Evolutionary conservation across 768 basidiomycete genomes (phyloP).

Genomic region (Leccinum subgranulosum): DNA sequence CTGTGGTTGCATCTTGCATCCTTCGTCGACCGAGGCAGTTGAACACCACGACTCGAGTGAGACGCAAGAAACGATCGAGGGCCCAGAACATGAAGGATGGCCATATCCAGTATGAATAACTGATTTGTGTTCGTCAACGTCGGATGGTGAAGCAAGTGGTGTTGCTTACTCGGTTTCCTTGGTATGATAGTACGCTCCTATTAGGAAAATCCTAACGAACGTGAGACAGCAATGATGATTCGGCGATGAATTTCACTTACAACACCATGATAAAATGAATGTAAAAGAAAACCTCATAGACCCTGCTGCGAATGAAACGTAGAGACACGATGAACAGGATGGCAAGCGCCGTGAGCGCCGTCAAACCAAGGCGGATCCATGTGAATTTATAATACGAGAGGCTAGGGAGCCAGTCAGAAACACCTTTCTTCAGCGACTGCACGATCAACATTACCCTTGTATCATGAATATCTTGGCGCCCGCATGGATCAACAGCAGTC

Average conservation of each 20-base stretch:
- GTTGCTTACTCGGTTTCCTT: slow-evolving; percentile 14
- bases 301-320: slow-evolving; percentile 42
- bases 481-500: slow-evolving; percentile 49
- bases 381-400: background rate
- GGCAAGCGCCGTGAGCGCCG: slow-evolving; percentile 38
- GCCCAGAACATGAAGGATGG: slow-evolving; percentile 32
- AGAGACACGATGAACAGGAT: slow-evolving; percentile 47
- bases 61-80: slow-evolving; percentile 49
- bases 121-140: background rate
- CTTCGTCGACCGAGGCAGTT: slow-evolving; percentile 36
- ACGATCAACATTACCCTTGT: slow-evolving; percentile 2
- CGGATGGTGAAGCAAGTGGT: background rate
- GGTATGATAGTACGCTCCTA: slow-evolving; percentile 43
- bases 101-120: slow-evolving; percentile 29
- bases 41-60: slow-evolving; percentile 40
- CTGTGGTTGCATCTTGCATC: slow-evolving; percentile 37
- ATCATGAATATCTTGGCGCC: slow-evolving; percentile 16
- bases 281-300: slow-evolving; percentile 53
- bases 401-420: slow-evolving; percentile 1
- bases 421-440: background rate
- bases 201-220: slow-evolving; percentile 28
- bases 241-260: slow-evolving; percentile 27
- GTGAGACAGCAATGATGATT: slow-evolving; percentile 2
- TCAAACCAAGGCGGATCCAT: slow-evolving; percentile 34
- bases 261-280: slow-evolving; percentile 43